Percentiles rank a stretch among this genome's conserved stretches.
These are phyloP conservation scores for Rhodomyrtus psidioides DNA, from an alignment of 441 rosid genomes.

Conservation along the genomic window DNA sequence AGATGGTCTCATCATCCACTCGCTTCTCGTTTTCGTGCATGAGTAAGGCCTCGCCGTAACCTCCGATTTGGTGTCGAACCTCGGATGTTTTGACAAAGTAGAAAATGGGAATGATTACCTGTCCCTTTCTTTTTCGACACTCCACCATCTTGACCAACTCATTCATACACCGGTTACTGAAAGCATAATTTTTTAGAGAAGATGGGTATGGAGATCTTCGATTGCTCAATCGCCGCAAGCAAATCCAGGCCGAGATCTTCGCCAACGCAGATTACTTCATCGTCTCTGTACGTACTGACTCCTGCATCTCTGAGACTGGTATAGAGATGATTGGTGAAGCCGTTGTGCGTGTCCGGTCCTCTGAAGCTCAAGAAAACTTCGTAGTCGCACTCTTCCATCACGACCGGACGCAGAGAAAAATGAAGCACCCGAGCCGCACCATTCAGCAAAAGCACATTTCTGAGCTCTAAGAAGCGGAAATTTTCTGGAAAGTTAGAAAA, in stretches of 20 bases:
- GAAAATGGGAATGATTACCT: too few species aligned
- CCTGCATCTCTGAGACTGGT: background rate
- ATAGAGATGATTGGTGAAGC: background rate
- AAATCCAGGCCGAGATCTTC: background rate
- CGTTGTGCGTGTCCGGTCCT: background rate
- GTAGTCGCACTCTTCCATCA: background rate
- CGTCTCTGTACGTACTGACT: background rate
- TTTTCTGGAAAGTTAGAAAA: too few species aligned
- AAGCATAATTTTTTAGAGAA: background rate
- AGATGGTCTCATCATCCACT: too few species aligned
- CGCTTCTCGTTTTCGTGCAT: background rate
- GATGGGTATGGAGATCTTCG: background rate
- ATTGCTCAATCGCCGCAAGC: background rate
- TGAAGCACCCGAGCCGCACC: background rate
- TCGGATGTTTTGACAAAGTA: too few species aligned
- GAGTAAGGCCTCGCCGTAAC: too few species aligned
- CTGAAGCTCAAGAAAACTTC: background rate
- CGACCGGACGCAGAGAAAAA: background rate
- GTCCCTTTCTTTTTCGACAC: too few species aligned
- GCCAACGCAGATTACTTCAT: background rate
- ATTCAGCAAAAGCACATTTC: background rate
- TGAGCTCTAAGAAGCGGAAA: background rate
- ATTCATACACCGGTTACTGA: rapidly evolving
- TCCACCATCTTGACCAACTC: too few species aligned
- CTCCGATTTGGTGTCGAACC: too few species aligned